These are phyloP conservation scores for Cercospora zeae-maydis DNA, from an alignment of 2,329 filamentous ascomycete genomes.

Conservation along the genomic window DNA sequence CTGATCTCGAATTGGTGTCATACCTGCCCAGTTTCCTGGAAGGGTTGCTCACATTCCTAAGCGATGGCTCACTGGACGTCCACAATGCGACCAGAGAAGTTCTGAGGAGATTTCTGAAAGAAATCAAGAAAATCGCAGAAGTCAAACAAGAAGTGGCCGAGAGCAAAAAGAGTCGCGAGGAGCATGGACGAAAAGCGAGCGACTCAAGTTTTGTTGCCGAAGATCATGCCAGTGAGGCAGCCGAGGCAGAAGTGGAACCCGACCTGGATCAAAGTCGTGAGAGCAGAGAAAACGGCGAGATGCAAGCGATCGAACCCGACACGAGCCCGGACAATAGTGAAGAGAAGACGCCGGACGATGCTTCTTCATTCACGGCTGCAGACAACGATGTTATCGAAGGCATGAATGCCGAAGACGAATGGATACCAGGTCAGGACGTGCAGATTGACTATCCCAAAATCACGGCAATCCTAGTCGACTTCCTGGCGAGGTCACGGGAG, in stretches of 20 bases:
- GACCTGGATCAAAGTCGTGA: conserved; percentile 22
- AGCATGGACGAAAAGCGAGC: conserved; percentile 27
- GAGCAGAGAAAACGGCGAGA: conserved; percentile 21
- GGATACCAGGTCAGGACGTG: conserved; percentile 95
- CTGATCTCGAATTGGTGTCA: conserved; percentile 88
- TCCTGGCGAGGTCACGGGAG: conserved; percentile 78
- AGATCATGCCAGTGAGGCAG: conserved; percentile 4
- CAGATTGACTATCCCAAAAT: conserved; percentile 91
- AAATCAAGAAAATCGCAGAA: conserved; percentile 90
- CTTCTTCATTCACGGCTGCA: conserved; percentile 53
- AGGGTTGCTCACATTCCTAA: conserved; percentile 85
- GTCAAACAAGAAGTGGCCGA: conserved; percentile 91
- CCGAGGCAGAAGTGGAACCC: conserved; percentile 14
- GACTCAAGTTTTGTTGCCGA: conserved; percentile 22
- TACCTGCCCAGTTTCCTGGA: conserved; percentile 89
- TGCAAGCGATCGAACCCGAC: conserved; percentile 14
- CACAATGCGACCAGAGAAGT: conserved; percentile 86
- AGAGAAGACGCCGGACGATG: conserved; percentile 52
- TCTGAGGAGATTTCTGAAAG: conserved; percentile 82
- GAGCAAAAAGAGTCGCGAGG: conserved; percentile 66
- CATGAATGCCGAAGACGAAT: conserved; percentile 70
- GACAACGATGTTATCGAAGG: conserved; percentile 46
- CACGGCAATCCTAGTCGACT: conserved; percentile 83
- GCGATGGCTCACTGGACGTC: conserved; percentile 89
- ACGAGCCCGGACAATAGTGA: conserved; percentile 14